Percentiles rank a stretch among this genome's conserved stretches.
Evolutionary conservation across 2,329 filamentous ascomycete genomes (phyloP).

Genomic region (Bisporella sp.): DNA sequence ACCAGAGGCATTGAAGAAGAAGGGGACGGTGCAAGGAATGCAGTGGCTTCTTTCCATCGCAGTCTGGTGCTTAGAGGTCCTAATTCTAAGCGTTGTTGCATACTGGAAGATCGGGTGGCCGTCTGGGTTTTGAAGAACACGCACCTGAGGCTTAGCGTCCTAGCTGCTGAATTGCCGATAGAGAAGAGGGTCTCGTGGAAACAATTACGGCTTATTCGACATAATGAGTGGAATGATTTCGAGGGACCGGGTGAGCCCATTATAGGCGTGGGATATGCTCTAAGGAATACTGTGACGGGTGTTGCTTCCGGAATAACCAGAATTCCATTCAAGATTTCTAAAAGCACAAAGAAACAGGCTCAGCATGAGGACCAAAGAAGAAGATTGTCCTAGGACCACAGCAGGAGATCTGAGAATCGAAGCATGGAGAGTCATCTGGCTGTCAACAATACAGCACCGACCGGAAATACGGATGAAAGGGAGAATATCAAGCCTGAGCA

Average conservation of each 20-base stretch:
- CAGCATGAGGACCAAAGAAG: not conserved
- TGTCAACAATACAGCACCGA: too few species aligned
- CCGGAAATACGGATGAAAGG: too few species aligned
- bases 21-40: constrained; percentile 55
- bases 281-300: constrained; percentile 20
- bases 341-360: not conserved
- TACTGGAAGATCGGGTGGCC: constrained; percentile 38
- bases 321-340: constrained; percentile 8
- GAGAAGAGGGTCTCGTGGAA: constrained; percentile 33
- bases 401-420: too few species aligned
- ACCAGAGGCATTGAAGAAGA: constrained; percentile 52
- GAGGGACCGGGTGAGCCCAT: not conserved
- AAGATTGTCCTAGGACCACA: not conserved
- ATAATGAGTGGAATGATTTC: not conserved
- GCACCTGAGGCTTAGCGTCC: constrained; percentile 50
- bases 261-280: constrained; percentile 2
- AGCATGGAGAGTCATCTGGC: too few species aligned
- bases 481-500: too few species aligned
- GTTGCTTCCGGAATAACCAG: constrained; percentile 19
- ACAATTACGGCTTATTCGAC: constrained; percentile 8
- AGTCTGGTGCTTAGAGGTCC: constrained; percentile 48
- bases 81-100: constrained; percentile 56
- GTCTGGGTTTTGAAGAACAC: constrained; percentile 40
- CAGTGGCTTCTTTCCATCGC: constrained; percentile 44
- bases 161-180: constrained; percentile 59